Evolutionary conservation across 2,329 filamentous ascomycete genomes (phyloP).

Genomic region (Aspergillus neotritici): DNA sequence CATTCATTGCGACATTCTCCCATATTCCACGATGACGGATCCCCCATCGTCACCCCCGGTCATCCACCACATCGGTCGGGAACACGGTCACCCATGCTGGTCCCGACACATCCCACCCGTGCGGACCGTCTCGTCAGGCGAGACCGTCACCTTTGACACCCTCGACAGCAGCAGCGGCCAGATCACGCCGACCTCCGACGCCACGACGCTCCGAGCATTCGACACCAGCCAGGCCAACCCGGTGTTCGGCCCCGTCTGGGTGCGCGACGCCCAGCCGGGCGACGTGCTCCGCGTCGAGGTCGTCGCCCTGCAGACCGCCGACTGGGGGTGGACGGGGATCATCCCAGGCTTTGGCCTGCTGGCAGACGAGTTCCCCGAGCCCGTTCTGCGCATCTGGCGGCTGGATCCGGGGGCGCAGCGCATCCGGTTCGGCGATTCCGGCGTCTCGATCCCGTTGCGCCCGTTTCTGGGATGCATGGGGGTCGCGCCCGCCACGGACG

Average conservation of each 20-base stretch:
- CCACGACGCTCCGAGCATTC: constrained; percentile 38
- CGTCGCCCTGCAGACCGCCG: constrained; percentile 40
- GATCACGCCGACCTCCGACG: constrained; percentile 40
- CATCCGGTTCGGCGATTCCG: constrained; percentile 34
- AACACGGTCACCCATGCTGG: constrained; percentile 46
- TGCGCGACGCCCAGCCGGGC: constrained; percentile 47
- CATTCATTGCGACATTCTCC: no score
- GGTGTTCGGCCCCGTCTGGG: constrained; percentile 47
- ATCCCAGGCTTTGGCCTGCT: constrained; percentile 49
- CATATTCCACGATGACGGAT: no score
- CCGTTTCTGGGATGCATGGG: constrained; percentile 52
- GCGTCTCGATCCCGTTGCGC: constrained; percentile 46
- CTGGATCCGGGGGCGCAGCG: constrained; percentile 39
- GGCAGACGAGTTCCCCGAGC: constrained; percentile 43
- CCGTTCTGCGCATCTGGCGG: constrained; percentile 47
- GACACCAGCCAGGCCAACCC: constrained; percentile 43
- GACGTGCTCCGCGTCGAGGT: constrained; percentile 51
- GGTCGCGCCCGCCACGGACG: constrained; percentile 43
- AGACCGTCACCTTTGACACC: constrained; percentile 46
- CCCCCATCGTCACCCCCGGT: no score
- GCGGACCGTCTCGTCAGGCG: constrained; percentile 45
- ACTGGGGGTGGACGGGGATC: constrained; percentile 52
- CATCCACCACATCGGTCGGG: constrained; percentile 24
- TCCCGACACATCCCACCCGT: constrained; percentile 42
- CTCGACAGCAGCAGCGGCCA: constrained; percentile 49